Conservation (phyloP, 2,329 filamentous ascomycete species). For the Calonectria naviculata region DNA sequence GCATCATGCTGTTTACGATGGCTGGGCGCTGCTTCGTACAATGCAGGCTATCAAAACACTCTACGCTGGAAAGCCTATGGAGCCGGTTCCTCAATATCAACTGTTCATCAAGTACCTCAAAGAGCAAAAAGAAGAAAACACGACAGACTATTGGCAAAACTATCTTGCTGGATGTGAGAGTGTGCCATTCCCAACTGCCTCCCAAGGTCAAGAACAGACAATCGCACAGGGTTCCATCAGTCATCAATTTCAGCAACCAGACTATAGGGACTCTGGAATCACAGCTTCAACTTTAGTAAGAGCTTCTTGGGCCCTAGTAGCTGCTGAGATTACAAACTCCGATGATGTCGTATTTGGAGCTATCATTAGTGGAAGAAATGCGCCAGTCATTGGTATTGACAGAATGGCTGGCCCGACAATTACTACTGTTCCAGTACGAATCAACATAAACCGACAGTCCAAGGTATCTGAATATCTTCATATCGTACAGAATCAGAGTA, state of each 20-base stretch:
- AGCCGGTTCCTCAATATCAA: background rate
- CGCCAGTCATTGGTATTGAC: background rate
- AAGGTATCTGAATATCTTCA: slow-evolving; percentile 52
- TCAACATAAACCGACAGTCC: background rate
- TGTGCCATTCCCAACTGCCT: slow-evolving; percentile 8
- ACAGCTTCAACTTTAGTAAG: slow-evolving; percentile 30
- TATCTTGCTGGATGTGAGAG: background rate
- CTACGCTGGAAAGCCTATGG: slow-evolving; percentile 4
- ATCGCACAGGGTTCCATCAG: background rate
- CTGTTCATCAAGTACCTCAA: slow-evolving; percentile 14
- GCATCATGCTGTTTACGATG: slow-evolving; percentile 46
- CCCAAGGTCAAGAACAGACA: background rate
- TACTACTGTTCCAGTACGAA: background rate
- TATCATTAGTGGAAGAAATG: background rate
- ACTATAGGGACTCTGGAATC: background rate
- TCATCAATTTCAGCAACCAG: background rate
- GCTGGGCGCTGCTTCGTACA: slow-evolving; percentile 36
- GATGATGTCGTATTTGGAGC: background rate
- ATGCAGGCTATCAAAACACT: slow-evolving; percentile 19
- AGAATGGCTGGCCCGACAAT: background rate
- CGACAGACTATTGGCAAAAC: slow-evolving; percentile 13
- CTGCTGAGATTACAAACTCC: slow-evolving; percentile 24
- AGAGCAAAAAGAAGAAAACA: background rate
- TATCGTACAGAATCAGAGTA: slow-evolving; percentile 23
- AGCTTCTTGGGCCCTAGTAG: slow-evolving; percentile 42